Base-by-base conservation (phyloP, 345 rosid species). In the Dipteronia dyeriana region DNA sequence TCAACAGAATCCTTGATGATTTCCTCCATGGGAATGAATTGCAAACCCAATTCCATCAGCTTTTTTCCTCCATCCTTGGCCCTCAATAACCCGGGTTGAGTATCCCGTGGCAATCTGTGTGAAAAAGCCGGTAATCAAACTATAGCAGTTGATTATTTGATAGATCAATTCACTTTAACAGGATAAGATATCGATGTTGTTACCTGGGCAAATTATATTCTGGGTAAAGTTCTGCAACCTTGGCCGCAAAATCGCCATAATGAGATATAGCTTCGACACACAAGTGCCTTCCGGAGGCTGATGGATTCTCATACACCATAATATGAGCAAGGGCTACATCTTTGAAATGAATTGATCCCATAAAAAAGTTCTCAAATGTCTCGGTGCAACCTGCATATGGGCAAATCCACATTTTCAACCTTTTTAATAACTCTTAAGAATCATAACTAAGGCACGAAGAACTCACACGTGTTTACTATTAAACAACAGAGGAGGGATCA, bases 331-430 rank as follows among this genome's bases (percentile, higher is more conserved):
- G 73, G 23, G 99, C 95, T 70, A 90, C 98, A 62, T 96, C 98
- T 82, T 91, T 96, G 78, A 94, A 94, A 86, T 96, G 99, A n/a
- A n/a, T n/a, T n/a, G 79, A 90, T 76, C 99, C 99, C 93, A 96
- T 94, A 75, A 91, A 91, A 78, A 91, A 85, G 82, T 96, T 71
- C 81, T 88, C 70, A 31, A 87, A 90, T 51, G 94, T 92, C 78
- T 94, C 98, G 1, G 88, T 85, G 87, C 98, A 91, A 66, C 99
- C 99, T 96, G 84, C 53, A 79, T n/a, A 25, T 59, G 61, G 61
- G 74, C 26, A 47, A 29, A 64, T 17, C 34, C 8, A n/a, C 51
- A 12, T 63, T 29, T 22, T 34, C 39, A 61, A 16, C 26, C 54
- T n/a, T 12, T 34, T 56, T 75, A 20, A n/a, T 11, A 54, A n/a